Evolutionary conservation across 108 stramenopile genomes (phyloP).

Genomic region (Skeletonema costatum): DNA sequence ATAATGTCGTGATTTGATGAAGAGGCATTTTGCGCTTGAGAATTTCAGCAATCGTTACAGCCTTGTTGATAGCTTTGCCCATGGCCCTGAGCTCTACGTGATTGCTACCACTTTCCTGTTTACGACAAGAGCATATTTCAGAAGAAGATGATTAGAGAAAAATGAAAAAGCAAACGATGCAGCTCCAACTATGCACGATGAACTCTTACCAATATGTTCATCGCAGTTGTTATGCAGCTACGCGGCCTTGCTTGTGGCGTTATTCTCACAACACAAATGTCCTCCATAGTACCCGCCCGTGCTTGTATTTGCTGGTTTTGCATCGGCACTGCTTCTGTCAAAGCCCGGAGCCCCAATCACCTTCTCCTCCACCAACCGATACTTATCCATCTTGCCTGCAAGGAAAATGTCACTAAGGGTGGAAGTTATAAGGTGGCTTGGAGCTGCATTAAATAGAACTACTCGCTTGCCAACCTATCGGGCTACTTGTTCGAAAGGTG

Average conservation of each 20-base stretch:
- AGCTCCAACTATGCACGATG: background rate
- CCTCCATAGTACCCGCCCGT: background rate
- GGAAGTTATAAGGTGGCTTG: background rate
- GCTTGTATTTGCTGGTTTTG: background rate
- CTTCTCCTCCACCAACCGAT: conserved; percentile 80
- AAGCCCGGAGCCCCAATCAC: conserved; percentile 45
- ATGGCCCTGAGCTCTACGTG: conserved; percentile 83
- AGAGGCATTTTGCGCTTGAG: conserved; percentile 86
- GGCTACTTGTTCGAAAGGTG: no score
- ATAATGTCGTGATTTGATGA: conserved; percentile 75
- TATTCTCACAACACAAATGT: conserved; percentile 63
- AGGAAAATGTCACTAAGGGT: background rate
- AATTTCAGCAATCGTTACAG: conserved; percentile 89
- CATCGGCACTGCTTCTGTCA: conserved; percentile 52
- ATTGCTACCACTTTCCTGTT: conserved; percentile 59
- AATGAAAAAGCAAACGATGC: background rate
- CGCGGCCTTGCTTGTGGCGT: conserved; percentile 86
- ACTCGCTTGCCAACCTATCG: no score
- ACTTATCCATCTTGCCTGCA: conserved; percentile 77
- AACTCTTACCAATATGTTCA: conserved; percentile 78
- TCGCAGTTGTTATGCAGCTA: conserved; percentile 85
- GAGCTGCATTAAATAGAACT: no score
- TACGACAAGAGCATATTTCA: background rate
- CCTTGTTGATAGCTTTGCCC: conserved; percentile 90
- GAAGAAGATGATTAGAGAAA: background rate